Conservation (phyloP, 1,284 basidiomycete species). For the Moesziomyces sp. region DNA sequence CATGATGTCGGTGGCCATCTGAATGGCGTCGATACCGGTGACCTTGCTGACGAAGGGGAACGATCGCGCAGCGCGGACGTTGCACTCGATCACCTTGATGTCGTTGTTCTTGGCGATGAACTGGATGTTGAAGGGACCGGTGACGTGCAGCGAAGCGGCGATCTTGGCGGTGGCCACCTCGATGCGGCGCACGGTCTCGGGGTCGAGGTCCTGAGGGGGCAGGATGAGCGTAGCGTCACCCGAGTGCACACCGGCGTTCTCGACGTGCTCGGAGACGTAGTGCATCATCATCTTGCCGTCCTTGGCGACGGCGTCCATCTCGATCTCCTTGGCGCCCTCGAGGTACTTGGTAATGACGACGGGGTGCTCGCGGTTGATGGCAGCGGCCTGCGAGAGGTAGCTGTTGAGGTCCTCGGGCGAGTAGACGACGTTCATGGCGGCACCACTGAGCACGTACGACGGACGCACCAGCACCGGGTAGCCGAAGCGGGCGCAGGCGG, state of each 20-base stretch:
- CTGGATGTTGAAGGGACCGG: conserved; percentile 99
- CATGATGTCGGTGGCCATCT: conserved; percentile 99
- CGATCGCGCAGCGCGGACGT: conserved; percentile 94
- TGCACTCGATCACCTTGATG: conserved; percentile 99
- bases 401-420: conserved; percentile 88
- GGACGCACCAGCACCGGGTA: conserved; percentile 97
- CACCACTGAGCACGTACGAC: conserved; percentile 96
- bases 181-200: conserved; percentile 92
- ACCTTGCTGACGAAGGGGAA: conserved; percentile 99
- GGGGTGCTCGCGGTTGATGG: conserved; percentile 95
- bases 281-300: conserved; percentile 99
- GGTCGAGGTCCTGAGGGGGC: conserved; percentile 96
- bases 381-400: conserved; percentile 94
- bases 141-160: conserved; percentile 92
- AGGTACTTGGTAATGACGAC: conserved; percentile 99
- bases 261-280: conserved; percentile 98
- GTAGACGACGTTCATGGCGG: conserved; percentile 99
- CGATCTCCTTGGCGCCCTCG: conserved; percentile 99
- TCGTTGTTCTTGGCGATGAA: conserved; percentile 99
- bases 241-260: conserved; percentile 97
- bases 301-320: conserved; percentile 98
- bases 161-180: conserved; percentile 97
- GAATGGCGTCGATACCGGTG: conserved; percentile 95
- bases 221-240: conserved; percentile 98
- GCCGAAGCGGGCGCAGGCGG: conserved; percentile 70